Evolutionary conservation across 164 flowering plant species (phyloP).

Genomic region (Protea cynaroides): DNA sequence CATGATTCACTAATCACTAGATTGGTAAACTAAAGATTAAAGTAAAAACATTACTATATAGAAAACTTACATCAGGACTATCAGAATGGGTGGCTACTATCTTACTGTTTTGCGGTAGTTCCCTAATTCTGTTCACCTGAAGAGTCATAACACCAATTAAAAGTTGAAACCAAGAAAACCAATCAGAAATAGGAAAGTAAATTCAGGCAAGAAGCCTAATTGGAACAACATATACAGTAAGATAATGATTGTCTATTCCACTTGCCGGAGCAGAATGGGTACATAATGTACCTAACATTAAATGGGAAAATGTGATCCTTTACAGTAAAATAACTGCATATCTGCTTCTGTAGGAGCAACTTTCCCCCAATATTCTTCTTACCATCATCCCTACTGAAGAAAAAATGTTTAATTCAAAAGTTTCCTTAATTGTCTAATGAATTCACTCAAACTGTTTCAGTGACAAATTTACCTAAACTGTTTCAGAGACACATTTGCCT

Average conservation of each 20-base stretch:
- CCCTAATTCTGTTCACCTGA: conserved; percentile 96
- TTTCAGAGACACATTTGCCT: too few species aligned
- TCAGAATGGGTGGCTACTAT: conserved; percentile 97
- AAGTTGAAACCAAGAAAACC: background rate
- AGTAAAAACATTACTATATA: background rate
- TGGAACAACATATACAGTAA: background rate
- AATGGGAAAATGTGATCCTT: too few species aligned
- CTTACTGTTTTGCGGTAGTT: conserved; percentile 80
- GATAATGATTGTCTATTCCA: background rate
- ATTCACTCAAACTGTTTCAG: too few species aligned
- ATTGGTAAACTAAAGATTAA: background rate
- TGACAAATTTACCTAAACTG: too few species aligned
- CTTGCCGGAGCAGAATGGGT: background rate
- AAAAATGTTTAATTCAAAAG: too few species aligned
- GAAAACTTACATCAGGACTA: conserved; percentile 70
- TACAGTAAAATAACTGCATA: too few species aligned
- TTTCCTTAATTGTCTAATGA: too few species aligned
- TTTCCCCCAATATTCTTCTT: too few species aligned
- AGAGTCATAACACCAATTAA: conserved; percentile 10
- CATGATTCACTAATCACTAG: background rate
- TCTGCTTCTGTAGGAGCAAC: too few species aligned
- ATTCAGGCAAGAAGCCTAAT: background rate
- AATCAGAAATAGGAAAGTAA: background rate
- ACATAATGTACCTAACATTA: too few species aligned
- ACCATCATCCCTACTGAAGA: too few species aligned